These are phyloP conservation scores for Cryphonectria carpinicola DNA, from an alignment of 2,329 filamentous ascomycete species.

Conservation along the genomic window DNA sequence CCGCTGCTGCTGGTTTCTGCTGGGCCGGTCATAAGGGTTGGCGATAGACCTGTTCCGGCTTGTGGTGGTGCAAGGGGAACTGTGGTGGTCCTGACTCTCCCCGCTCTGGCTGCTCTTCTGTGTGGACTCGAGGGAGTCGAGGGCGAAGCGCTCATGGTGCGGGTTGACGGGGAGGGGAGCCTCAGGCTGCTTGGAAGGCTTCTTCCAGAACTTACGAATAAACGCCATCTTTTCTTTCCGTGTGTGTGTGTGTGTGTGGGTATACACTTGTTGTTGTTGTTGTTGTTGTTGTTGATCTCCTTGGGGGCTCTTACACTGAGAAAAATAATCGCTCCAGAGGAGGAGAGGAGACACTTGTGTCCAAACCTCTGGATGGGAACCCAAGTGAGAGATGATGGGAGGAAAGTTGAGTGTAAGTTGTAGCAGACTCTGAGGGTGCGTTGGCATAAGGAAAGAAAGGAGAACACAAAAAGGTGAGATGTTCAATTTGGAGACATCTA, in stretches of 20 bases:
- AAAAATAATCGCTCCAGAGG: background rate
- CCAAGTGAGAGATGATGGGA: background rate
- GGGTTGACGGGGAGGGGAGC: background rate
- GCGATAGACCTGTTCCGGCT: background rate
- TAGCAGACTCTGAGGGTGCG: background rate
- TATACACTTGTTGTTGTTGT: too few species aligned
- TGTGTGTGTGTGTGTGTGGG: too few species aligned
- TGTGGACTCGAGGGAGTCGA: background rate
- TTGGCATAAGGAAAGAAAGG: background rate
- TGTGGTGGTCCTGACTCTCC: background rate
- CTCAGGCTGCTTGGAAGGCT: constrained; percentile 10
- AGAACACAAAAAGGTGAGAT: background rate
- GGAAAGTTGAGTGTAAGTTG: background rate
- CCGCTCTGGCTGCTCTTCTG: background rate
- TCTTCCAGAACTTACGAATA: constrained; percentile 7
- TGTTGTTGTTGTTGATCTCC: background rate
- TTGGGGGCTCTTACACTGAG: background rate
- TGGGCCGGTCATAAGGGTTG: background rate
- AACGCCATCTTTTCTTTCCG: background rate
- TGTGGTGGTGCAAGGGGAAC: too few species aligned
- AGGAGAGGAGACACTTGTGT: background rate
- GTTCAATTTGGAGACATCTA: background rate
- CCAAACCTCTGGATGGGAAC: background rate
- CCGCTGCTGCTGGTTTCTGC: too few species aligned
- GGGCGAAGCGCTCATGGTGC: background rate